Evolutionary conservation across 1,139 yeast genomes (phyloP), one percentile per base, ranked within the genome.

Genomic region (Blastobotrys apis): DNA sequence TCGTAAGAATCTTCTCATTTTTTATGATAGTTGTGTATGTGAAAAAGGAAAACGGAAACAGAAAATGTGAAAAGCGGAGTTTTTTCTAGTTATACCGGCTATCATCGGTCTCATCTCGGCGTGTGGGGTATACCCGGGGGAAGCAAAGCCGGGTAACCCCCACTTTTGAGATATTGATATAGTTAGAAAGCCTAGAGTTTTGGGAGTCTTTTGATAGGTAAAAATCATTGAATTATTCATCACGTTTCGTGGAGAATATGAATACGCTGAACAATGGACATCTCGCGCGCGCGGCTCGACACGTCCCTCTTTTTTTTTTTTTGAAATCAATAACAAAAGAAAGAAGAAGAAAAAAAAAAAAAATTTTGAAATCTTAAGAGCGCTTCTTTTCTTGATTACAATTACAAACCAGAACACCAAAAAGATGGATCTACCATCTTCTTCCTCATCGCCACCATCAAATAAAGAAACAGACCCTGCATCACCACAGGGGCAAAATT

Each of bases 1-100:
- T 33, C 49, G 39, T 10, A 34, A 29, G 10, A 43, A 23, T 17
- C 37, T 22, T 42, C 26, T 36, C 41, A 37, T 42, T 17, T 12
- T 34, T 19, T 15, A 30, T 12, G 8, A 12, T 19, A 23, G 33
- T 13, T n/a, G 10, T 9, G 9, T 32, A 13, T 16, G 4, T 32
- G 12, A 39, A 23, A 26, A 27, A 13, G 27, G 34, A 23, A 22
- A 32, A 16, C 13, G 16, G 21, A 34, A 34, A 34, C n/a, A n/a
- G n/a, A n/a, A 10, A 13, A 19, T 13, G n/a, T 19, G n/a, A 25
- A 23, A 34, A 22, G 38, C 38, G 38, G 38, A 29, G 32, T 29
- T 6, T 29, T 29, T 12, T 9, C 12, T 9, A 8, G 27, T 9
- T n/a, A n/a, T n/a, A 9, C 12, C 27, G 27, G 27, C 12, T 25